Conservation (phyloP, 257 asterid species). For the Solanum clarkiae region DNA sequence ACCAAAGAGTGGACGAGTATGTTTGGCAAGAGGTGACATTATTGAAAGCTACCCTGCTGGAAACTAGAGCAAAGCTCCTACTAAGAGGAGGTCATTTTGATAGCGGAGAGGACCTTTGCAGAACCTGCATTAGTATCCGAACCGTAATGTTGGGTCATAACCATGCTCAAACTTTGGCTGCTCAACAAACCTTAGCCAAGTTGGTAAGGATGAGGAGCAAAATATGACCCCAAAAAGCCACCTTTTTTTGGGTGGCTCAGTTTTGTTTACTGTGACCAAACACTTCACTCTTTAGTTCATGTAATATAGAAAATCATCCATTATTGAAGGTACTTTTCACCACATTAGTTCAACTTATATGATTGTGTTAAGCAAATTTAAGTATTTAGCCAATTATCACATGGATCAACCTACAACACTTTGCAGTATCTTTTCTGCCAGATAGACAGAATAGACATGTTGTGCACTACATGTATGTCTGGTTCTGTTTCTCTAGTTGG, state of each 20-base stretch:
- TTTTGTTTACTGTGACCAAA: constrained; percentile 7
- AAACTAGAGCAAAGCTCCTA: constrained; percentile 59
- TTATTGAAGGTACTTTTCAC: not conserved
- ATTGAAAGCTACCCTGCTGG: constrained; percentile 56
- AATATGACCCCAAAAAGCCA: constrained; percentile 19
- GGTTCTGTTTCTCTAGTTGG: not conserved
- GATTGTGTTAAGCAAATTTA: not conserved
- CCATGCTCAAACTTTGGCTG: constrained; percentile 70
- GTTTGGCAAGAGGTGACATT: constrained; percentile 83
- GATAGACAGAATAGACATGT: not conserved
- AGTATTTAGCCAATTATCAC: not conserved
- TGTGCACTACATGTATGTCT: not conserved
- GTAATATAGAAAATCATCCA: not conserved
- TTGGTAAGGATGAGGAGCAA: constrained; percentile 84
- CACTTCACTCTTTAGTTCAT: not conserved
- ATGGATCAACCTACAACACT: not conserved
- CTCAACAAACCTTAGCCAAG: constrained; percentile 80
- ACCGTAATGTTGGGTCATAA: constrained; percentile 82
- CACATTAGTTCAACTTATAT: not conserved
- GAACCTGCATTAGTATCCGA: constrained; percentile 74
- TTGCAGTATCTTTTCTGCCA: not conserved
- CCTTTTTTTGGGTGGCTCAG: constrained; percentile 4
- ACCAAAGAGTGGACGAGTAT: constrained; percentile 61
- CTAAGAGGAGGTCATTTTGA: constrained; percentile 72
- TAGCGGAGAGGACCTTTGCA: constrained; percentile 66